These are phyloP conservation scores for Moniliophthora roreri DNA, from an alignment of 1,284 basidiomycete genomes.

Conservation along the genomic window DNA sequence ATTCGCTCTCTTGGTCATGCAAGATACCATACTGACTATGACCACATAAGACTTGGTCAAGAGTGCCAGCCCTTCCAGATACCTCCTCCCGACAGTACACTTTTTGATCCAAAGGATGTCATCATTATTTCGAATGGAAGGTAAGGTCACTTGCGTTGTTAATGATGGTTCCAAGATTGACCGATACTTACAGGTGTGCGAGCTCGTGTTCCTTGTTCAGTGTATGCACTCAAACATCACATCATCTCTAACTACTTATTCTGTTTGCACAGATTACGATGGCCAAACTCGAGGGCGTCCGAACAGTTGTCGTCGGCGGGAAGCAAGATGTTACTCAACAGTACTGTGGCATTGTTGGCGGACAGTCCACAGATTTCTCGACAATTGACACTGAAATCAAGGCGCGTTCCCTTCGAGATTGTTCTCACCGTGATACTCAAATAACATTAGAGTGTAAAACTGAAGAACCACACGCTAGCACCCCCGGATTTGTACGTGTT, in stretches of 20 bases:
- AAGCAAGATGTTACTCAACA: slow-evolving; percentile 48
- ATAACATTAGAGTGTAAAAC: slow-evolving; percentile 38
- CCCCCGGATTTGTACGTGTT: slow-evolving; percentile 58
- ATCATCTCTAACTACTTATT: neutral
- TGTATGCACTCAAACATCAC: slow-evolving; percentile 29
- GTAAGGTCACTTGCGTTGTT: slow-evolving; percentile 20
- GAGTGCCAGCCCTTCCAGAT: slow-evolving; percentile 56
- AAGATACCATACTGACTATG: slow-evolving; percentile 2
- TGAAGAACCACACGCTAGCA: slow-evolving; percentile 57
- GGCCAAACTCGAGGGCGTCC: slow-evolving; percentile 56
- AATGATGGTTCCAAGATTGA: neutral
- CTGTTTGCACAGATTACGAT: slow-evolving; percentile 48
- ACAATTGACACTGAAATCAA: slow-evolving; percentile 61
- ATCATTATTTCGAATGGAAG: slow-evolving; percentile 59
- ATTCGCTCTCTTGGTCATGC: neutral
- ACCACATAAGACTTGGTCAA: slow-evolving; percentile 46
- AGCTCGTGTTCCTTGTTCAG: slow-evolving; percentile 65
- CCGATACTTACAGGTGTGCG: slow-evolving; percentile 32
- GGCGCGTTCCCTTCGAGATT: slow-evolving; percentile 27
- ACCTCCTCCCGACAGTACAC: slow-evolving; percentile 39
- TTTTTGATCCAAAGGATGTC: slow-evolving; percentile 54
- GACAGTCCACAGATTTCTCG: slow-evolving; percentile 54
- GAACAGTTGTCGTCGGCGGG: slow-evolving; percentile 57
- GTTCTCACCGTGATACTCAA: neutral
- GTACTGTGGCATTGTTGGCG: slow-evolving; percentile 63